These are phyloP conservation scores for Aspergillus funiculosus DNA, from an alignment of 495 filamentous ascomycete genomes.

Conservation along the genomic window DNA sequence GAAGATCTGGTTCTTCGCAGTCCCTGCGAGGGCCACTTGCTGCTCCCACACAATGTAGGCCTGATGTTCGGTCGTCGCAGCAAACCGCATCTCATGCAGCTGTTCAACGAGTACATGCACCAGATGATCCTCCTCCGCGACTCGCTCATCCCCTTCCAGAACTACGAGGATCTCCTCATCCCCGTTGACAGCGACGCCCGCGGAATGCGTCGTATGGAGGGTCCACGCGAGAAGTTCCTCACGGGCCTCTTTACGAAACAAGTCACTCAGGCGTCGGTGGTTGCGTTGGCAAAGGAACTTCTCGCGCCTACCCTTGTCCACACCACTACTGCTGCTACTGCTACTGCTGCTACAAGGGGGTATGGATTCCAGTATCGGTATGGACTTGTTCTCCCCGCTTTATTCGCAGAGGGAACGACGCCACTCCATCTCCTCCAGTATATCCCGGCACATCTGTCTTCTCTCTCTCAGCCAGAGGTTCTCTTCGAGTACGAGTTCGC, in stretches of 20 bases:
- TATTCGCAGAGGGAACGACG: conserved; percentile 14
- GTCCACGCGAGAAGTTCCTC: conserved; percentile 21
- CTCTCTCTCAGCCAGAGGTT: conserved; percentile 6
- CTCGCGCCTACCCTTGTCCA: conserved; percentile 17
- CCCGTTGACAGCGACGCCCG: conserved; percentile 14
- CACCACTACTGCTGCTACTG: too few species aligned
- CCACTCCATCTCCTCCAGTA: conserved; percentile 27
- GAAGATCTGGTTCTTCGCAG: conserved; percentile 26
- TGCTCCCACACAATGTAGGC: conserved; percentile 19
- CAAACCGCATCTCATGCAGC: conserved; percentile 27
- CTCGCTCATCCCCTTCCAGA: conserved; percentile 29
- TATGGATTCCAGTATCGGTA: conserved; percentile 33
- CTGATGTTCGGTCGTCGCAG: conserved; percentile 28
- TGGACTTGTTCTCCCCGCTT: conserved; percentile 26
- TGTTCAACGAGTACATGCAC: conserved; percentile 34
- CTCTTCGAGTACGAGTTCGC: conserved; percentile 24
- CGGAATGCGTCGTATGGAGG: conserved; percentile 24
- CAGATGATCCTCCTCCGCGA: conserved; percentile 34
- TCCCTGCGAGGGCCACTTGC: conserved; percentile 31
- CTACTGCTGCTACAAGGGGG: conserved; percentile 9
- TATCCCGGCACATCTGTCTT: conserved; percentile 19
- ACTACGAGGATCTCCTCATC: conserved; percentile 28
- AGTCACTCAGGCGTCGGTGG: conserved; percentile 16
- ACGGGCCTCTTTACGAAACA: conserved; percentile 20
- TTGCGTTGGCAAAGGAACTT: conserved; percentile 21